Evolutionary conservation across 1,139 yeast species (phyloP).

Genomic region (Geotrichum histeridarum): DNA sequence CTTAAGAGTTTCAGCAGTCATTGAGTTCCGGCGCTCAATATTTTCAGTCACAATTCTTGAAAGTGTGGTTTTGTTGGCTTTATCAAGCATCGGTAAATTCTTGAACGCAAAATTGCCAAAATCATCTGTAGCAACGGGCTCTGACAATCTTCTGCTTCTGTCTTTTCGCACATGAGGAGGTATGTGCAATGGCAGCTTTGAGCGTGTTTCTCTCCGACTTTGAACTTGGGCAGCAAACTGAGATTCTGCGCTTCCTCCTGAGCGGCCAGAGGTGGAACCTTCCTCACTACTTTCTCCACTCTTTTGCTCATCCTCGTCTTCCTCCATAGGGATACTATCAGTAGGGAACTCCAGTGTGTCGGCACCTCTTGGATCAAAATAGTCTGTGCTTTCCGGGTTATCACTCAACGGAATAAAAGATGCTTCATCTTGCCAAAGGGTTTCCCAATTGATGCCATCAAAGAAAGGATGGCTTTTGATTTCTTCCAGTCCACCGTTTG

Average conservation of each 20-base stretch:
- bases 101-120: conserved; percentile 92
- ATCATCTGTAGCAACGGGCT: conserved; percentile 49
- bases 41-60: conserved; percentile 82
- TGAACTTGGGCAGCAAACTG: conserved; percentile 7
- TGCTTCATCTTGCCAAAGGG: conserved; percentile 66
- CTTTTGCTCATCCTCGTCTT: conserved; percentile 28
- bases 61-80: conserved; percentile 88
- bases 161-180: conserved; percentile 51
- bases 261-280: conserved; percentile 14
- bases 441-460: conserved; percentile 65
- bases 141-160: conserved; percentile 60
- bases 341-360: conserved; percentile 32
- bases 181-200: conserved; percentile 43
- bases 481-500: conserved; percentile 62
- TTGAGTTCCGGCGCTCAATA: conserved; percentile 39
- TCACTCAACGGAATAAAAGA: conserved; percentile 76
- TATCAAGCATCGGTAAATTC: conserved; percentile 81
- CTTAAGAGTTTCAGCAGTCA: conserved; percentile 6
- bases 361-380: conserved; percentile 89
- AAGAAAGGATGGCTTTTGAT: conserved; percentile 76
- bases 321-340: conserved; percentile 12
- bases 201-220: background rate
- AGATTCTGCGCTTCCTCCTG: conserved; percentile 15
- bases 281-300: conserved; percentile 3
- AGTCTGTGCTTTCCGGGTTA: conserved; percentile 84